Base-by-base conservation (phyloP, 2,329 filamentous ascomycete species). In the Aschersonia sp. region DNA sequence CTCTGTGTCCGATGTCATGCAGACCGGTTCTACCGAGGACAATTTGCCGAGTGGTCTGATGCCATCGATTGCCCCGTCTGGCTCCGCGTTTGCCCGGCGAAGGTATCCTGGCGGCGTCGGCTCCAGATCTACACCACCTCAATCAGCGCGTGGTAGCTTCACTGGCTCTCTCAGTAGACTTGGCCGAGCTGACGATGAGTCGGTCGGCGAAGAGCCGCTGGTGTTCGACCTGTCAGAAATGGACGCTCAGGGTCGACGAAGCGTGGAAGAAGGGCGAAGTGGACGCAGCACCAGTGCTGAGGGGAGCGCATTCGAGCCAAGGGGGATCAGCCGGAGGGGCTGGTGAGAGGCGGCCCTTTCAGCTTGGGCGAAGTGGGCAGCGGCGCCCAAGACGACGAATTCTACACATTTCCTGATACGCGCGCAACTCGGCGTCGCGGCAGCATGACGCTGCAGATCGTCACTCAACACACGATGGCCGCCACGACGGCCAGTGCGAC, bases 181-280 rank as follows among this genome's bases (percentile, higher is more conserved):
- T 14, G 58, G 56, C 5, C 65, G 67, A 5, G 66, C 60, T n/a
- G 68, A 71, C 30, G 66, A 69, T 43, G 68, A 70, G 46, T 74
- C 76, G 5, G 63, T 69, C 30, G 79, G 83, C 50, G 83, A 84
- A 47, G 83, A 87, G 56, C 80, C 79, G 0, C 62, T 87, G 8
- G 69, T 87, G 8, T 87, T 87, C 61, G 79, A 83, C 52, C 78
- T 87, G 70, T 84, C 79, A 37, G 83, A 87, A 60, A 75, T 85
- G 58, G 79, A 79, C 53, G 68, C 74, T 14, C 71, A 72, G 48
- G 72, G 72, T 43, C 67, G 77, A 51, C 70, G 74, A 51, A 81
- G 76, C 53, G 59, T 81, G 6, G 78, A 82, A 53, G 77, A 81
- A 51, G 64, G 62, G 1, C 61, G 66, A 42, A 62, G 66, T 4